Conservation (phyloP, 139 green algal genomes). For the Closterium sp. region DNA sequence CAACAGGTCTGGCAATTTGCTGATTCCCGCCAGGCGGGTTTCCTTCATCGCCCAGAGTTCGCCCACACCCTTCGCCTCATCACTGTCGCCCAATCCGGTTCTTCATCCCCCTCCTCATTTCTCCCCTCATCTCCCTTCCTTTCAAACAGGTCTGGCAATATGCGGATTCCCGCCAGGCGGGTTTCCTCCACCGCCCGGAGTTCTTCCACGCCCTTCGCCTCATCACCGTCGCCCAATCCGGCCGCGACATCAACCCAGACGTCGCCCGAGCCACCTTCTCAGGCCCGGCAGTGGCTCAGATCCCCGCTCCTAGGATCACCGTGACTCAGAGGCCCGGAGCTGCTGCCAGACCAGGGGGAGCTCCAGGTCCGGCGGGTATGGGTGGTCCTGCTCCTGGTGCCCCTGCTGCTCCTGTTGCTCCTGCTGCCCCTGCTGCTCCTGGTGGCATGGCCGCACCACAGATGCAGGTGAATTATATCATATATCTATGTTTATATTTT, state of each 20-base stretch:
- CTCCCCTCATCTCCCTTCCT: no score
- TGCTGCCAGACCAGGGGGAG: neutral
- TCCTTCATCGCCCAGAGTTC: constrained; percentile 18
- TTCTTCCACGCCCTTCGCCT: constrained; percentile 34
- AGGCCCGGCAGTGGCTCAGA: constrained; percentile 6
- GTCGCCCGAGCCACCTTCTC: constrained; percentile 9
- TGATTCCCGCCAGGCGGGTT: constrained; percentile 9
- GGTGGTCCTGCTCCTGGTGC: neutral
- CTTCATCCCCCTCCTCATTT: no score
- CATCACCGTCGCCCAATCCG: constrained; percentile 33
- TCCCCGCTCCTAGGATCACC: neutral
- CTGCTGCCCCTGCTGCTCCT: neutral
- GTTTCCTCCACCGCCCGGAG: constrained; percentile 29
- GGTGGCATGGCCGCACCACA: neutral
- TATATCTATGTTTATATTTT: no score
- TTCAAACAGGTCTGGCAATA: constrained; percentile 39
- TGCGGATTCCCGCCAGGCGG: constrained; percentile 6
- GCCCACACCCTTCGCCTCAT: constrained; percentile 16
- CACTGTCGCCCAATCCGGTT: constrained; percentile 22
- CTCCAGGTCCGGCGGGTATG: neutral
- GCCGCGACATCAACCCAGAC: constrained; percentile 15
- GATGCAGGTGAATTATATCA: no score
- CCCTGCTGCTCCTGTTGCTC: no score
- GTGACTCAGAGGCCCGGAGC: neutral
- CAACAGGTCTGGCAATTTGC: constrained; percentile 25